These are phyloP conservation scores for Albophoma yamanashiensis DNA, from an alignment of 2,329 filamentous ascomycete species.

Conservation along the genomic window DNA sequence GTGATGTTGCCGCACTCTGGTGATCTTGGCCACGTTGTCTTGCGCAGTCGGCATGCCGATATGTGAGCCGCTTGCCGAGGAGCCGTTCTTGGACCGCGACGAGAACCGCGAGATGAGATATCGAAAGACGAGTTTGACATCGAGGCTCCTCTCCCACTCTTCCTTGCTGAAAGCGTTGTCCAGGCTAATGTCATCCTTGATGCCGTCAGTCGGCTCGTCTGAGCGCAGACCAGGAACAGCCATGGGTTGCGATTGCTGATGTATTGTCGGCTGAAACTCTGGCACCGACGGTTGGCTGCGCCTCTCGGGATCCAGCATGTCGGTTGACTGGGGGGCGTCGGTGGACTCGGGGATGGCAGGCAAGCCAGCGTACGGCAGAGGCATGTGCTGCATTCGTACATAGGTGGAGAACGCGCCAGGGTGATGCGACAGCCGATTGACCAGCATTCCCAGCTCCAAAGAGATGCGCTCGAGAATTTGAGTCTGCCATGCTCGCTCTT, in stretches of 20 bases:
- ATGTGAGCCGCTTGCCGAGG: constrained; percentile 32
- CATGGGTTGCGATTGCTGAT: constrained; percentile 22
- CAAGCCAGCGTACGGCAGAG: constrained; percentile 70
- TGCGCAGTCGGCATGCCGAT: constrained; percentile 41
- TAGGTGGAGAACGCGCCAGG: constrained; percentile 86
- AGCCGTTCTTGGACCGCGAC: constrained; percentile 31
- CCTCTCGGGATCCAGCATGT: constrained; percentile 11
- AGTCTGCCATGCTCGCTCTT: constrained; percentile 56
- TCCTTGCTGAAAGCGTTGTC: constrained; percentile 48
- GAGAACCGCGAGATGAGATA: constrained; percentile 72
- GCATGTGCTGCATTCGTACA: constrained; percentile 49
- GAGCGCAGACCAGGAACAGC: constrained; percentile 21
- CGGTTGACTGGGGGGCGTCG: constrained; percentile 18
- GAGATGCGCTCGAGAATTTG: constrained; percentile 76
- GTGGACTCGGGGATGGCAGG: constrained; percentile 49
- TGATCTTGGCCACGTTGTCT: constrained; percentile 65
- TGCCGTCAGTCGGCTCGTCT: constrained; percentile 10
- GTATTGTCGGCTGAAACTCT: constrained; percentile 39
- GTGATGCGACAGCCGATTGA: constrained; percentile 68
- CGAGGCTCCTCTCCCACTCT: constrained; percentile 89
- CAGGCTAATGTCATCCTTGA: constrained; percentile 13
- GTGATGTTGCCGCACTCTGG: constrained; percentile 79
- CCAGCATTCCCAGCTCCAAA: constrained; percentile 72
- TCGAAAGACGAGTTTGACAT: constrained; percentile 83
- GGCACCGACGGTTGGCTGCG: constrained; percentile 14